Base-by-base conservation (phyloP, 129 eudicot genomes). In the Flaveria sonorensis region DNA sequence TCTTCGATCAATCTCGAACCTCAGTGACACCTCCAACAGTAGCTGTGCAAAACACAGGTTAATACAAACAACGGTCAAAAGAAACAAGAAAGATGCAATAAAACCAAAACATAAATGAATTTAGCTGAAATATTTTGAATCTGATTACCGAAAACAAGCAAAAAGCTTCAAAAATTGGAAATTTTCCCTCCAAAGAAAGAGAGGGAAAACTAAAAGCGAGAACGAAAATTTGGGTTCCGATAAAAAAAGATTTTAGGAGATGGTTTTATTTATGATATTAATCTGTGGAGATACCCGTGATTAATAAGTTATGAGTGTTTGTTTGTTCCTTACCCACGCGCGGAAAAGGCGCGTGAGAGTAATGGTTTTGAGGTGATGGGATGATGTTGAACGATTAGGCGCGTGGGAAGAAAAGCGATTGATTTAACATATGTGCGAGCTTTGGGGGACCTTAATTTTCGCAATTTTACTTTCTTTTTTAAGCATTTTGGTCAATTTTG, bases 181-280 rank as follows among this genome's bases (percentile, higher is more conserved):
- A 43, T 74, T 74, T 81, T 81, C 84, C 84, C 84, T 81, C 84
- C 84, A 81, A 73, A 72, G 80, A 71, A 81, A 74, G 75, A 81
- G 84, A 74, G 84, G 80, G 84, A 81, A 78, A 80, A 80, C 84
- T 14, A 73, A 73, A 80, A 80, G 61, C 45, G 36, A 20, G 78
- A 72, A 45, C 62, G 82, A 78, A 78, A 78, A 5, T 78, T 59
- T 59, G 32, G 76, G 82, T 45, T 70, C 61, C 70, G 82, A 76
- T 66, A 76, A 77, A 79, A 79, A 72, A 14, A 59, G 40, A 50
- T 65, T 75, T 15, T 61, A 45, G 48, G 13, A 3, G 48, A 45
- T 9, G 13, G 2, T 9, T 45, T 45, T 45, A 45, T 45, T 45
- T 45, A 45, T 45, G 3, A 9, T 45, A 9, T 45, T 45, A 45